Base-by-base conservation (phyloP, 169 alveolate genomes). In the Plasmodium sp. region DNA sequence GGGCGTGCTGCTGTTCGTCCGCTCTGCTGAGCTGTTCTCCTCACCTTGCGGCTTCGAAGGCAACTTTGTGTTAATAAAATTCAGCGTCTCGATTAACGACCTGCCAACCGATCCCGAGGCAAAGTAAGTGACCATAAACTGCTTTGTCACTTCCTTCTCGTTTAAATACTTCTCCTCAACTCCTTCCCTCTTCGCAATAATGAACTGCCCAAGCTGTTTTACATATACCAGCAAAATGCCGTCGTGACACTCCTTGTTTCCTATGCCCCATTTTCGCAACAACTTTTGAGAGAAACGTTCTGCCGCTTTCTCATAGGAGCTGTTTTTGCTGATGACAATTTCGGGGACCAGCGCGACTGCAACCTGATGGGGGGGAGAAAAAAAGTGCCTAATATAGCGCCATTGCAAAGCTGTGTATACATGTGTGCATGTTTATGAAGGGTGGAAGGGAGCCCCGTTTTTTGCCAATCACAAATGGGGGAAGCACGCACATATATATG, bases 201-300 rank as follows among this genome's bases (percentile, higher is more conserved):
- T 54, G 33, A 92, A 92, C 4, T 51, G 62, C 5, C 93, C 93
- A 1, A 92, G 51, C 18, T 71, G 88, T 56, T 83, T 92, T 75
- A 92, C 84, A 27, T 92, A 92, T 56, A 92, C 93, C 18, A 92
- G 39, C 74, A 92, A 72, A 48, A 92, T 92, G 18, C 95, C 95
- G 56, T 92, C 95, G 51, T 92, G 93, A 62, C 95, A 92, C 54
- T 62, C 81, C 22, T 73, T 82, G 31, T 92, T 81, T 67, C 95
- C 95, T 67, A 92, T 84, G 18, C 95, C 95, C 95, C 95, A 92
- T 83, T 92, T 92, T 51, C 95, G 73, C 48, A 92, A 67, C 84
- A 62, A 82, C 18, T 81, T 80, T 41, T 90, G 83, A 5, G 94
- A 16, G 73, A 90, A 90, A 18, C 10, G 5, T 41, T 90, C 54